These are phyloP conservation scores for Penicillium aurantiogriseum DNA, from an alignment of 2,329 filamentous ascomycete genomes.

Conservation along the genomic window DNA sequence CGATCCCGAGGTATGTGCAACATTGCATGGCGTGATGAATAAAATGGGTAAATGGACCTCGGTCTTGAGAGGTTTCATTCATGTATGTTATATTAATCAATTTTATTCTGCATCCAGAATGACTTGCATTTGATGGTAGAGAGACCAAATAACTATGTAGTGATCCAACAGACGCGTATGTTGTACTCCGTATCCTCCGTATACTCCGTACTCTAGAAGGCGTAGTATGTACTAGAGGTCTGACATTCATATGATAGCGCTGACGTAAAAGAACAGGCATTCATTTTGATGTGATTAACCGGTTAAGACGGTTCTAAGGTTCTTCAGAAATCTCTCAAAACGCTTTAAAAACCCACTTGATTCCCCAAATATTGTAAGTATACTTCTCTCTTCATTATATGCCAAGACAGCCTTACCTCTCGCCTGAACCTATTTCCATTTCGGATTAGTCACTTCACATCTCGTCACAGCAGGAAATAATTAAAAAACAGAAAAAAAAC, in stretches of 20 bases:
- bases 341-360: background rate
- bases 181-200: background rate
- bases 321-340: background rate
- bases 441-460: slow-evolving; percentile 24
- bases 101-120: background rate
- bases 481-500: background rate
- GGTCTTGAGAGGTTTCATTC: background rate
- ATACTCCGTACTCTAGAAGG: background rate
- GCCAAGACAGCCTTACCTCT: background rate
- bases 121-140: background rate
- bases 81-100: background rate
- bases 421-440: background rate
- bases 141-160: background rate
- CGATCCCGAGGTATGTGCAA: slow-evolving; percentile 20
- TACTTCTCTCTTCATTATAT: background rate
- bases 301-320: background rate
- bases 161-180: background rate
- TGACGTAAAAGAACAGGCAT: slow-evolving; percentile 22
- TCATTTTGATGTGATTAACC: background rate
- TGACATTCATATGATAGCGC: slow-evolving; percentile 16
- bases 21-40: slow-evolving; percentile 18
- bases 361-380: too few species aligned
- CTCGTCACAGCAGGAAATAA: slow-evolving; percentile 18
- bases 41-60: slow-evolving; percentile 12
- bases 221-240: background rate